Percentiles rank a stretch among this genome's conserved stretches.
phyloP scores from a whole-genome alignment of 331 rosid genomes.

The Prunus yedoensis region DNA sequence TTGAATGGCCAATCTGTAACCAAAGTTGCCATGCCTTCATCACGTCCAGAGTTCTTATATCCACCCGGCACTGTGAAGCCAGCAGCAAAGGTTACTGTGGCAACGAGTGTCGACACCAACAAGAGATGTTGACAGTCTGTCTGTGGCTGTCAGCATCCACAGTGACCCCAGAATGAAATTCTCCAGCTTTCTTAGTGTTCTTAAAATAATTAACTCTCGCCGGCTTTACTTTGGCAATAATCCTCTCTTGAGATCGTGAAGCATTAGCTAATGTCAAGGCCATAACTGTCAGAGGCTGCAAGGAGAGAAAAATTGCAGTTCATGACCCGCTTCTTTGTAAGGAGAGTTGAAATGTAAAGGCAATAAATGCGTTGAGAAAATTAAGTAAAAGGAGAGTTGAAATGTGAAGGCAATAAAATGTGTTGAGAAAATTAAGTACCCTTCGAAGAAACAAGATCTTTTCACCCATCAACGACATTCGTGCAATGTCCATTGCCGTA shows the following conservation, averaged over 20 bases:
- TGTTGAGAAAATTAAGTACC: too few species aligned
- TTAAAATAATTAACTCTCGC: background rate
- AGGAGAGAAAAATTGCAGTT: background rate
- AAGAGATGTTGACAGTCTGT: background rate
- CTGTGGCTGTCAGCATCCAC: background rate
- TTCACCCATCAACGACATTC: background rate
- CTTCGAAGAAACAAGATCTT: background rate
- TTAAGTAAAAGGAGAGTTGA: too few species aligned
- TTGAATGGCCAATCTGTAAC: background rate
- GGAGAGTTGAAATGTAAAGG: background rate
- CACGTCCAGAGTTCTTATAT: background rate
- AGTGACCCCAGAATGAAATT: background rate
- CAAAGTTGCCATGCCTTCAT: slow-evolving; percentile 17
- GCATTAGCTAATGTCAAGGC: slow-evolving; percentile 1
- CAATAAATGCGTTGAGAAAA: background rate
- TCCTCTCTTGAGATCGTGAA: background rate
- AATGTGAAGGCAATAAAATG: too few species aligned
- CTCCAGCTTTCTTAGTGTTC: background rate
- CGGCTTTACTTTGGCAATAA: background rate
- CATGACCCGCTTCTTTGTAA: background rate
- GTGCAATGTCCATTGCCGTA: background rate
- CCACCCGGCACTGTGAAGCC: slow-evolving; percentile 16
- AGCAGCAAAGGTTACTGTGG: slow-evolving; percentile 5
- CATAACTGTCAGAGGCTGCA: background rate
- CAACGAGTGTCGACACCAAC: background rate